phyloP scores from a whole-genome alignment of 176 grass and related monocot genomes.

The Paspalum vaginatum region DNA sequence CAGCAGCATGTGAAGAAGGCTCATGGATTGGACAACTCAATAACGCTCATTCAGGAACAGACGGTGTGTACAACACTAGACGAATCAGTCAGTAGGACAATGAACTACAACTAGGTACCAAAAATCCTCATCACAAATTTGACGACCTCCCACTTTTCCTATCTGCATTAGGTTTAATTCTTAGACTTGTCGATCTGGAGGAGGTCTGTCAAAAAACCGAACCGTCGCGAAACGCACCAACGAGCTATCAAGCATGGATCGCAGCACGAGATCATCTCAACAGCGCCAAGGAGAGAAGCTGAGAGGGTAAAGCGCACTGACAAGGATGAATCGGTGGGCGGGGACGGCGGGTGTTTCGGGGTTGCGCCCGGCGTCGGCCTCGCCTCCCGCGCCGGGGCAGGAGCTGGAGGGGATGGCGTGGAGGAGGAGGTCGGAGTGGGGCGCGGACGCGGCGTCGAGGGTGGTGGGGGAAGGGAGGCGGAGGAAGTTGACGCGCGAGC shows the following conservation, averaged over 20 bases:
- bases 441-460: slow-evolving; percentile 21
- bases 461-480: slow-evolving; percentile 64
- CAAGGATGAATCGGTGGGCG: slow-evolving; percentile 83
- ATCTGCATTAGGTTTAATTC: not conserved
- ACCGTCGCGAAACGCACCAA: not conserved
- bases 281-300: not conserved
- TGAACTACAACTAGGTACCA: not conserved
- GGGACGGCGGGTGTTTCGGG: slow-evolving; percentile 53
- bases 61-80: not conserved
- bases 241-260: not conserved
- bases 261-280: not conserved
- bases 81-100: not conserved
- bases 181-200: not conserved
- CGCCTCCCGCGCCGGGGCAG: slow-evolving; percentile 5
- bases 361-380: not conserved
- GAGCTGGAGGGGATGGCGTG: slow-evolving; percentile 44
- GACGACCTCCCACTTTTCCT: not conserved
- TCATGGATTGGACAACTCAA: not conserved
- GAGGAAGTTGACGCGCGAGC: slow-evolving; percentile 76
- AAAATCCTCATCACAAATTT: not conserved
- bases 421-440: slow-evolving; percentile 55
- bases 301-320: slow-evolving; percentile 24
- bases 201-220: not conserved
- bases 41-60: not conserved
- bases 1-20: not conserved